Conservation (phyloP, 2,329 filamentous ascomycete species). For the Cladosporium sp. region DNA sequence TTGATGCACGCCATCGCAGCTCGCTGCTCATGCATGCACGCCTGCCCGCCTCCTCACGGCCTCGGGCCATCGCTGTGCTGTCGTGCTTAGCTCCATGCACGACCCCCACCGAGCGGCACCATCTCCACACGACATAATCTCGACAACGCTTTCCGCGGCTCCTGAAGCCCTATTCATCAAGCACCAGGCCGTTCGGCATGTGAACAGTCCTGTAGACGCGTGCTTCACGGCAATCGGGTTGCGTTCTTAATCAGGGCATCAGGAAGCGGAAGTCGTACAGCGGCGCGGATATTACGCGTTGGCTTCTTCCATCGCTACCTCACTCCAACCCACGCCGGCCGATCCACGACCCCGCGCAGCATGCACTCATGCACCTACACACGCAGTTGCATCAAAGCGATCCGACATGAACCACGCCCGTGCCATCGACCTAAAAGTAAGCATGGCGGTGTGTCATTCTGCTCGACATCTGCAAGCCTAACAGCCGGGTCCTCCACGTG, state of each 20-base stretch:
- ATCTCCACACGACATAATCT: constrained; percentile 2
- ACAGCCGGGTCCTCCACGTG: no score
- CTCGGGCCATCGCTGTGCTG: constrained; percentile 4
- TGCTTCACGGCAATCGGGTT: no score
- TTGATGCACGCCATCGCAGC: constrained; percentile 1
- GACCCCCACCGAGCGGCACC: constrained; percentile 6
- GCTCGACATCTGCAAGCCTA: background rate
- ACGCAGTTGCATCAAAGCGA: background rate
- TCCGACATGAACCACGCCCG: background rate
- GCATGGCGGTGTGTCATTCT: background rate
- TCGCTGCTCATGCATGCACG: constrained; percentile 1
- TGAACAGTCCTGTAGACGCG: no score
- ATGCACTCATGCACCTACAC: background rate
- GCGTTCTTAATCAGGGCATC: no score
- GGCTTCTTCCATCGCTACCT: no score
- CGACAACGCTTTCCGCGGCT: no score
- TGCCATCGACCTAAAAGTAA: background rate
- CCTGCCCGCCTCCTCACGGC: constrained; percentile 4
- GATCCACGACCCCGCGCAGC: background rate
- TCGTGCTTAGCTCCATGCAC: constrained; percentile 10
- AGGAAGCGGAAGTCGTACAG: no score
- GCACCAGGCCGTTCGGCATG: no score
- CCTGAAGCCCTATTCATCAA: no score
- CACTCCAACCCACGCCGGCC: no score
- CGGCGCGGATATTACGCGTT: no score